These are phyloP conservation scores for Colletotrichum incanum DNA, from an alignment of 2,329 filamentous ascomycete species.

Conservation along the genomic window DNA sequence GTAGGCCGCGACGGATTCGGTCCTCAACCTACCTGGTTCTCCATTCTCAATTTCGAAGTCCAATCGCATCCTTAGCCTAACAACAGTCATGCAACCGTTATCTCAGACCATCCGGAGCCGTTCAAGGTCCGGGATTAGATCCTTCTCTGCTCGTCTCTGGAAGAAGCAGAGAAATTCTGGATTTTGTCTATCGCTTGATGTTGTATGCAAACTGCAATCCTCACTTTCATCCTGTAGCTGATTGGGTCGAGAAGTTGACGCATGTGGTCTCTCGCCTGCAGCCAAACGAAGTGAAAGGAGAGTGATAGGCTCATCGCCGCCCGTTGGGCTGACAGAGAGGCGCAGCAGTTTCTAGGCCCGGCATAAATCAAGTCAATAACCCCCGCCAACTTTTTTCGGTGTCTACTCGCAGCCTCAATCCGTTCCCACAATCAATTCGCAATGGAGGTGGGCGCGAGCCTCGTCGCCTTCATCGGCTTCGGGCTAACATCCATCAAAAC, in stretches of 20 bases:
- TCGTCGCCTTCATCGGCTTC: slow-evolving; percentile 9
- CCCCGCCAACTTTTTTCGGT: neutral
- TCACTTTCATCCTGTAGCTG: neutral
- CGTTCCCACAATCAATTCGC: neutral
- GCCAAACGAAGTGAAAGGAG: neutral
- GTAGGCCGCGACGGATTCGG: no score
- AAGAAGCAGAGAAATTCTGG: no score
- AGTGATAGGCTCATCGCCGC: slow-evolving; percentile 1
- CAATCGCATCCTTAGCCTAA: no score
- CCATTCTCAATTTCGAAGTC: no score
- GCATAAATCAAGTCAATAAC: neutral
- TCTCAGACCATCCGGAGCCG: no score
- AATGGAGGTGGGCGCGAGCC: slow-evolving; percentile 1
- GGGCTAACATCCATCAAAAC: slow-evolving; percentile 11
- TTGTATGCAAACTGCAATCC: no score
- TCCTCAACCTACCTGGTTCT: no score
- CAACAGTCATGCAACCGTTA: no score
- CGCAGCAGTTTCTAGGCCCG: neutral
- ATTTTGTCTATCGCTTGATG: no score
- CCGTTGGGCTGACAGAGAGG: slow-evolving; percentile 4
- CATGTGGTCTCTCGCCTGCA: neutral
- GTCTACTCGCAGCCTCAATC: neutral
- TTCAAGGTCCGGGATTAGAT: no score
- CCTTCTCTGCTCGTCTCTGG: no score
- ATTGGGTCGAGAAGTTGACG: neutral